A percentile compares a stretch with the other conserved stretches of the same genome.
Evolutionary conservation across 139 green algal species (phyloP).

Genomic region (Chlamydomonas schloesseri): DNA sequence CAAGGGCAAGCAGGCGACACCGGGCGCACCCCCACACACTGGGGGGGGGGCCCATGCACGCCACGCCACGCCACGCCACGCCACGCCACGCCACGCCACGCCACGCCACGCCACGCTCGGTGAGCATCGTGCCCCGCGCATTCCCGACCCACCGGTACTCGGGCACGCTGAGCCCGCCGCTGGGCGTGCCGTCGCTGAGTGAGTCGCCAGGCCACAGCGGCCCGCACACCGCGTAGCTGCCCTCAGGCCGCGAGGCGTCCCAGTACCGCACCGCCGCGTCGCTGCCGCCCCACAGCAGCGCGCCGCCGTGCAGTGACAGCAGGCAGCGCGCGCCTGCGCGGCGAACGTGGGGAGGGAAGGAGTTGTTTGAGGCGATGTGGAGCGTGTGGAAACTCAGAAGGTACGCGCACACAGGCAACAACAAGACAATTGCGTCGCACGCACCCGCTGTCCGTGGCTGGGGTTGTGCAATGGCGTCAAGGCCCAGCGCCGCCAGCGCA

Average conservation of each 20-base stretch:
- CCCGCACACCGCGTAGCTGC: slow-evolving; percentile 76
- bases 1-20: too few species aligned
- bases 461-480: slow-evolving; percentile 59
- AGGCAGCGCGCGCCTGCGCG: slow-evolving; percentile 62
- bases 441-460: slow-evolving; percentile 43
- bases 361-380: too few species aligned
- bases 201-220: slow-evolving; percentile 52
- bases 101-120: too few species aligned
- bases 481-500: slow-evolving; percentile 38
- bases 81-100: too few species aligned
- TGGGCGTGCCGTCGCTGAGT: background rate
- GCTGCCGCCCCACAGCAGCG: slow-evolving; percentile 75
- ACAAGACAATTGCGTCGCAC: too few species aligned
- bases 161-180: slow-evolving; percentile 51
- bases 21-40: too few species aligned
- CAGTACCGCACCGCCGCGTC: slow-evolving; percentile 76
- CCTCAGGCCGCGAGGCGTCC: slow-evolving; percentile 67
- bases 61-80: too few species aligned
- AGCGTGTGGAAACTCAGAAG: too few species aligned
- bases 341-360: background rate
- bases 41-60: too few species aligned
- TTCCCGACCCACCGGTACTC: slow-evolving; percentile 48
- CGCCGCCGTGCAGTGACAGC: slow-evolving; percentile 68
- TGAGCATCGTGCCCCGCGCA: too few species aligned
- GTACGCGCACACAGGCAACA: too few species aligned